Evolutionary conservation across 192 early-diverging fungal genomes (phyloP).

Genomic region (Entophlyctis luteolus): DNA sequence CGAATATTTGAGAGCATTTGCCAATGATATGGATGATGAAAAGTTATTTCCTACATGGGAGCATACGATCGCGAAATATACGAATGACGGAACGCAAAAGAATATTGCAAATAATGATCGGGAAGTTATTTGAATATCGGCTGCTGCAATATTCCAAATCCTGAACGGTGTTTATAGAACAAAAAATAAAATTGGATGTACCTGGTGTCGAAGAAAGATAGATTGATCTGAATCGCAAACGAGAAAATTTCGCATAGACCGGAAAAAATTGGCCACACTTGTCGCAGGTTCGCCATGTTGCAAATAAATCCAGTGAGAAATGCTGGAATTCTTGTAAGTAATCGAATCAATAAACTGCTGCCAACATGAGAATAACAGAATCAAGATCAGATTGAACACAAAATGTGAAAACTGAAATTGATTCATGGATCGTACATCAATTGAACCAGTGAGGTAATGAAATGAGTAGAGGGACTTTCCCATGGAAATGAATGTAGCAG

Average conservation of each 20-base stretch:
- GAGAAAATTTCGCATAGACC: neutral
- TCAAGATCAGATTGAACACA: neutral
- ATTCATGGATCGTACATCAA: neutral
- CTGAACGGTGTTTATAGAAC: neutral
- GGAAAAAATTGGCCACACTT: slow-evolving; percentile 3
- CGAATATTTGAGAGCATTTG: slow-evolving; percentile 7
- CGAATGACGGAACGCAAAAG: neutral
- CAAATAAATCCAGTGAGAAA: slow-evolving; percentile 8
- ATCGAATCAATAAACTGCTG: neutral
- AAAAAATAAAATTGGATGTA: neutral
- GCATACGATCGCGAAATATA: slow-evolving; percentile 6
- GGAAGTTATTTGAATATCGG: neutral
- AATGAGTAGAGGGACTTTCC: neutral
- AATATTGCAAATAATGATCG: neutral
- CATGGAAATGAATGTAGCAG: neutral
- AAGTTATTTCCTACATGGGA: slow-evolving; percentile 14
- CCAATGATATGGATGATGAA: neutral
- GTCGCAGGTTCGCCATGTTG: neutral
- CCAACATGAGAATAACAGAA: neutral
- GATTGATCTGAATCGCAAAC: slow-evolving; percentile 7
- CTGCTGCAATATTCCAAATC: neutral
- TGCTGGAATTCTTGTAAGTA: neutral
- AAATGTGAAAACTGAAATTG: slow-evolving; percentile 2
- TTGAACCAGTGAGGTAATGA: neutral
- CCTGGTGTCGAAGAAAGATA: neutral